Evolutionary conservation across 1,284 basidiomycete species (phyloP).

Genomic region (Heimioporus punctisporus): DNA sequence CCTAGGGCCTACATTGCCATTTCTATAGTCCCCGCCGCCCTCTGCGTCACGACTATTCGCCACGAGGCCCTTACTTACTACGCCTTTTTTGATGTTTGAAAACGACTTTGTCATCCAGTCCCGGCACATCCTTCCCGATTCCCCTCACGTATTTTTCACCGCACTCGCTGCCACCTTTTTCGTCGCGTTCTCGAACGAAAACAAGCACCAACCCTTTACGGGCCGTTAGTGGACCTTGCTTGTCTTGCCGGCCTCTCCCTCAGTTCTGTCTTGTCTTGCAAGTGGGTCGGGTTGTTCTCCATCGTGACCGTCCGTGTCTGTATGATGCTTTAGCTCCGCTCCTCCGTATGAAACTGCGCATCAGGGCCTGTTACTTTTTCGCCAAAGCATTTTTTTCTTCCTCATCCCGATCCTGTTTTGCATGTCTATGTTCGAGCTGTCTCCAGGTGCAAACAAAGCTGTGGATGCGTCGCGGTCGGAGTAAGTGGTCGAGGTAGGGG

Average conservation of each 20-base stretch:
- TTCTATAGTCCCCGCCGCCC: slow-evolving; percentile 90
- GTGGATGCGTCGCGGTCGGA: no score
- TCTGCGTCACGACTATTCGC: slow-evolving; percentile 92
- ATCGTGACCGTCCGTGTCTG: no score
- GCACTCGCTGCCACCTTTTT: slow-evolving; percentile 89
- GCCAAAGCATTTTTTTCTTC: no score
- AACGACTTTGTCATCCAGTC: slow-evolving; percentile 97
- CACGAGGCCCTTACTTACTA: slow-evolving; percentile 88
- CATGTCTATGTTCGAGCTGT: no score
- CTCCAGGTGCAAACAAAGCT: no score
- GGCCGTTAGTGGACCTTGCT: slow-evolving; percentile 94
- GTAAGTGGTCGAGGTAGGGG: no score
- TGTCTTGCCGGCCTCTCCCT: slow-evolving; percentile 84
- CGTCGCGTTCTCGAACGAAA: slow-evolving; percentile 91
- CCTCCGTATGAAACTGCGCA: no score
- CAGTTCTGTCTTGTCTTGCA: no score
- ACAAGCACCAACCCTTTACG: slow-evolving; percentile 83
- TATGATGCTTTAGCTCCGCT: no score
- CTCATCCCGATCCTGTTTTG: no score
- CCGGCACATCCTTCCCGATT: slow-evolving; percentile 96
- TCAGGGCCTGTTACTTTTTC: no score
- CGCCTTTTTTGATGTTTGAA: slow-evolving; percentile 94
- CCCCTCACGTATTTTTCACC: slow-evolving; percentile 97
- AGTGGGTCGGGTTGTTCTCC: no score
- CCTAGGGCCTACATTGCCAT: slow-evolving; percentile 94